Evolutionary conservation across 2,329 filamentous ascomycete genomes (phyloP).

Genomic region (Pseudogymnoascus sp.): DNA sequence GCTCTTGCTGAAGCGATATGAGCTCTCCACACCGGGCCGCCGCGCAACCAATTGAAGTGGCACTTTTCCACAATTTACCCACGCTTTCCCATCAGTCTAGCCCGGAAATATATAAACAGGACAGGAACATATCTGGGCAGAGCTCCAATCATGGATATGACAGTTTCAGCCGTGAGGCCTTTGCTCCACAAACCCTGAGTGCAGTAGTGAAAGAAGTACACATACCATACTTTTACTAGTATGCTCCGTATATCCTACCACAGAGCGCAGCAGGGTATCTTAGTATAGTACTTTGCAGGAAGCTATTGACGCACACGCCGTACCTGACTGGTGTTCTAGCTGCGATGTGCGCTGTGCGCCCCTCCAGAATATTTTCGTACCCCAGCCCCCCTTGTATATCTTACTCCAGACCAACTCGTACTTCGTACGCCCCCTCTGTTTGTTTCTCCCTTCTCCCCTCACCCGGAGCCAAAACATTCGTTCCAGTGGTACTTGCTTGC

Average conservation of each 20-base stretch:
- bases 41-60: conserved; percentile 5
- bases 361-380: not conserved
- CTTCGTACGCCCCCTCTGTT: not conserved
- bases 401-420: not conserved
- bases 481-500: not conserved
- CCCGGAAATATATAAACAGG: not conserved
- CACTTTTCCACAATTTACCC: not conserved
- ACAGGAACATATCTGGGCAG: not conserved
- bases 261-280: not conserved
- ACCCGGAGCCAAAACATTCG: not conserved
- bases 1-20: conserved; percentile 8
- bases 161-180: conserved; percentile 2
- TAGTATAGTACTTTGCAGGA: not conserved
- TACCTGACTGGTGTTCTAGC: not conserved
- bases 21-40: conserved; percentile 4
- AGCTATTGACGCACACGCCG: not conserved
- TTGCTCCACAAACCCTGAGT: not conserved
- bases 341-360: not conserved
- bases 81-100: not conserved
- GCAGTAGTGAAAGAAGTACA: not conserved
- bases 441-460: not conserved
- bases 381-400: not conserved
- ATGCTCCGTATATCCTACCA: too few relatives aligned
- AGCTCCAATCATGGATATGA: conserved; percentile 4
- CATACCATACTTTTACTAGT: too few relatives aligned